phyloP scores from a whole-genome alignment of 768 basidiomycete species.

The Termitomyces bulborhizus region DNA sequence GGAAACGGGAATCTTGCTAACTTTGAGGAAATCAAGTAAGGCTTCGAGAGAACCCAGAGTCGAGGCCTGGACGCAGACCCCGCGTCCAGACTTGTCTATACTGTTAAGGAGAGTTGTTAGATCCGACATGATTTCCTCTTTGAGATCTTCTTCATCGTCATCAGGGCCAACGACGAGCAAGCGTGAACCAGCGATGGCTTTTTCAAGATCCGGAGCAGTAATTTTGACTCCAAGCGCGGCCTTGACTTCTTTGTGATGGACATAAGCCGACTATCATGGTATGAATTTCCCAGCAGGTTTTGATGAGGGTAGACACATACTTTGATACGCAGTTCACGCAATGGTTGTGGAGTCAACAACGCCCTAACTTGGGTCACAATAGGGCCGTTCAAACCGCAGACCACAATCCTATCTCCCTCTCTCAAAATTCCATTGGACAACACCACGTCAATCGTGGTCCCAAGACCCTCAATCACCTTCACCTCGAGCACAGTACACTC shows the following conservation, averaged over 20 bases:
- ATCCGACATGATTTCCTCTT: constrained; percentile 96
- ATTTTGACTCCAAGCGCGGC: constrained; percentile 97
- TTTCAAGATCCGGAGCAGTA: constrained; percentile 90
- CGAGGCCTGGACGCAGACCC: constrained; percentile 96
- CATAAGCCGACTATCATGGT: constrained; percentile 72
- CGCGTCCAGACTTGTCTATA: constrained; percentile 92
- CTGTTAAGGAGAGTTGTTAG: constrained; percentile 81
- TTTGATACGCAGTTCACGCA: constrained; percentile 95
- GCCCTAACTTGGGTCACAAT: constrained; percentile 95
- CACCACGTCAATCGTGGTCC: constrained; percentile 96
- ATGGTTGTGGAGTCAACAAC: constrained; percentile 90
- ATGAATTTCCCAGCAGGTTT: constrained; percentile 2
- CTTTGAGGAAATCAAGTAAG: constrained; percentile 89
- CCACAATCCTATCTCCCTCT: constrained; percentile 91
- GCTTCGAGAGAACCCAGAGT: constrained; percentile 97
- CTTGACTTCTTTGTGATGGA: constrained; percentile 96
- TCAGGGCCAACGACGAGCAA: constrained; percentile 90
- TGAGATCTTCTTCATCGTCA: constrained; percentile 92
- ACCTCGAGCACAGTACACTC: constrained; percentile 99
- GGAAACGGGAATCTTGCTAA: constrained; percentile 94
- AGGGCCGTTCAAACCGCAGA: constrained; percentile 96
- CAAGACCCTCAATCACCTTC: constrained; percentile 96
- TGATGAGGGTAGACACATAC: constrained; percentile 31
- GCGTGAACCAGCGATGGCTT: constrained; percentile 95
- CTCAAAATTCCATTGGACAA: constrained; percentile 88